These are phyloP conservation scores for Kodamaea neixiangensis DNA, from an alignment of 805 yeast genomes.

Conservation along the genomic window DNA sequence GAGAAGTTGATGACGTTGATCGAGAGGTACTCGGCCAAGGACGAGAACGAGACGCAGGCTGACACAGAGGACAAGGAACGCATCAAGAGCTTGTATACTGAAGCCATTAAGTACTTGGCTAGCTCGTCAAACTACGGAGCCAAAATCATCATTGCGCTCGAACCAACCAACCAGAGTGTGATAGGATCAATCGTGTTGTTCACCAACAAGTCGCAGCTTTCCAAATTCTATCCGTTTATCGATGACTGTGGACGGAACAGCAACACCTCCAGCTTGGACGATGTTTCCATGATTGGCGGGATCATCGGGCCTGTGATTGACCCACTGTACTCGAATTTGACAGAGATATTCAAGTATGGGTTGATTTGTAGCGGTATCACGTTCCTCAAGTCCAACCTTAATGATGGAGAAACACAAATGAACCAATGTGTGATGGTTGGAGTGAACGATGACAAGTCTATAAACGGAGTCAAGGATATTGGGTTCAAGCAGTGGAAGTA, in stretches of 20 bases:
- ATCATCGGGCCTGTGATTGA: conserved; percentile 56
- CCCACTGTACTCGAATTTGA: conserved; percentile 51
- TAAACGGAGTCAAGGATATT: conserved; percentile 40
- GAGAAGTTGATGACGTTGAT: conserved; percentile 45
- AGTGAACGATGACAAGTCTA: conserved; percentile 34
- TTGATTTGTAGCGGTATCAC: conserved; percentile 58
- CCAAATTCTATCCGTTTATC: conserved; percentile 54
- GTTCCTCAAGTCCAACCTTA: conserved; percentile 39
- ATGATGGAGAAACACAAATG: conserved; percentile 27
- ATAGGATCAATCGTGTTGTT: conserved; percentile 55
- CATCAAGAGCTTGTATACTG: conserved; percentile 33
- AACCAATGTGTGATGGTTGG: conserved; percentile 41
- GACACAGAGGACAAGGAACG: conserved; percentile 24
- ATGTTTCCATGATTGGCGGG: conserved; percentile 43
- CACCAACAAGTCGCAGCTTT: conserved; percentile 45
- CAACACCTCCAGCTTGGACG: conserved; percentile 5
- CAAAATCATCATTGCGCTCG: conserved; percentile 53
- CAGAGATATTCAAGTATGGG: conserved; percentile 56
- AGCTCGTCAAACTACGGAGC: conserved; percentile 35
- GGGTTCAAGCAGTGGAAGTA: conserved; percentile 44
- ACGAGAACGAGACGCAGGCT: conserved; percentile 10
- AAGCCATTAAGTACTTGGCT: conserved; percentile 34
- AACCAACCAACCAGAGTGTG: conserved; percentile 51
- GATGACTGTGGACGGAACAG: conserved; percentile 35
- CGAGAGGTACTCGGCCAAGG: conserved; percentile 19